Percentiles rank a stretch among this genome's conserved stretches.
Conservation (phyloP, 1,284 basidiomycete genomes). For the Afroboletus lepidellus region DNA sequence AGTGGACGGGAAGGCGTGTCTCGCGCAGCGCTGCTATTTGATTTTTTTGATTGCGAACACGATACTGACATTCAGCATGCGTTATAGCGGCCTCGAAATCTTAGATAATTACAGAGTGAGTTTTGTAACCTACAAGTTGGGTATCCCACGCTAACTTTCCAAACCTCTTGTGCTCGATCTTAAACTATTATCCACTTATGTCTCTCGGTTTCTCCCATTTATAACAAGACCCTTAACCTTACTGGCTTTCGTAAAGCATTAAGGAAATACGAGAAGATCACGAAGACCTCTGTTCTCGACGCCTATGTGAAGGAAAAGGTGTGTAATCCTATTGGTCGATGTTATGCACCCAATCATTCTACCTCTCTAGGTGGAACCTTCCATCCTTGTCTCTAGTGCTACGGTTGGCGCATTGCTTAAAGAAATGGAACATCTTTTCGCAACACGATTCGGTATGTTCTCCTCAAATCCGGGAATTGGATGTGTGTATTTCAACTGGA, state of each 20-base stretch:
- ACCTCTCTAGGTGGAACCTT: slow-evolving; percentile 67
- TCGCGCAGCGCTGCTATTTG: background rate
- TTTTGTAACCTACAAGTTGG: background rate
- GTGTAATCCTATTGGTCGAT: background rate
- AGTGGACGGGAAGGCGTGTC: background rate
- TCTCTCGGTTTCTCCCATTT: background rate
- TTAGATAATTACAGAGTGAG: slow-evolving; percentile 85
- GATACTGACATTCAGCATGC: slow-evolving; percentile 15
- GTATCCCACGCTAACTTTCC: slow-evolving; percentile 10
- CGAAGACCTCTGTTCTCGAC: slow-evolving; percentile 65
- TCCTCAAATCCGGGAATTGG: background rate
- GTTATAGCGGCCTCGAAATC: slow-evolving; percentile 64
- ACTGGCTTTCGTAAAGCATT: slow-evolving; percentile 90
- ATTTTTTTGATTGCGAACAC: background rate
- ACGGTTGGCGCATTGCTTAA: slow-evolving; percentile 66
- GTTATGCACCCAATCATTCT: background rate
- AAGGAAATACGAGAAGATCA: slow-evolving; percentile 92
- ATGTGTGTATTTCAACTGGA: background rate
- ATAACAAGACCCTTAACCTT: slow-evolving; percentile 75
- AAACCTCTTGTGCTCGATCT: background rate
- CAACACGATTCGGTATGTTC: slow-evolving; percentile 67
- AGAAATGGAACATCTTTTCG: slow-evolving; percentile 74
- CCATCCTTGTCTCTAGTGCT: slow-evolving; percentile 60
- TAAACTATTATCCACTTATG: background rate
- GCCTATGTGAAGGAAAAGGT: slow-evolving; percentile 80